Base-by-base conservation (phyloP, 768 basidiomycete species). In the Boletales sp. region DNA sequence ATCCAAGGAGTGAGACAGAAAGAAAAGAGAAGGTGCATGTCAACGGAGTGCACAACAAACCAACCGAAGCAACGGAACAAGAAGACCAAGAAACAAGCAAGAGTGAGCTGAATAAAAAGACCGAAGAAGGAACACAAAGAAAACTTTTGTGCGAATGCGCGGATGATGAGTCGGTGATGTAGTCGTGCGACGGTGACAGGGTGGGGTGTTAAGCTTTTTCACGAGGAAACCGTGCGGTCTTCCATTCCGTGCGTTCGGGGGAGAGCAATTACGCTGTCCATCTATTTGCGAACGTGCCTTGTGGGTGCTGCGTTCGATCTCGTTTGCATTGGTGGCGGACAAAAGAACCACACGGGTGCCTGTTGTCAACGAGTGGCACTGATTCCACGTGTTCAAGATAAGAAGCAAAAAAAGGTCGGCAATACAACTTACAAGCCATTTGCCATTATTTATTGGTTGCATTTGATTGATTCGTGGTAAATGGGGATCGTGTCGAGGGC, bases 191-290 rank as follows among this genome's bases (percentile, higher is more conserved):
- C 41, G 49, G 56, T 43, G 52, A 46, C 48, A 53, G 18, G 35
- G 56, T 43, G 59, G 56, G 61, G 54, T 40, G 56, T 58, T 41
- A 48, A 41, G 43, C 53, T 49, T 56, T 45, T 41, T 43, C 50
- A 53, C 54, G 57, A 57, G 63, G 62, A 9, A 37, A 32, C 41
- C 38, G 43, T 56, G 62, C 48, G 54, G 46, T 28, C 37, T 48
- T 46, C 52, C 49, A 50, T 51, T 41, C 34, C 19, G 14, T 32
- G 30, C 43, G 42, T 28, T 7, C 32, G 19, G 33, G 43, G 17
- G 37, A 17, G 8, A 38, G 19, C 36, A 38, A 18, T 36, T 28
- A 14, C 30, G 21, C 7, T 32, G 25, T 19, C 37, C 14, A n/a
- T n/a, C 11, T 18, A 34, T 15, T 19, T 36, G 51, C 25, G 15